Percentiles rank a stretch among this genome's conserved stretches.
phyloP scores from a whole-genome alignment of 1,284 basidiomycete species.

The Phaffia rhodozyma region DNA sequence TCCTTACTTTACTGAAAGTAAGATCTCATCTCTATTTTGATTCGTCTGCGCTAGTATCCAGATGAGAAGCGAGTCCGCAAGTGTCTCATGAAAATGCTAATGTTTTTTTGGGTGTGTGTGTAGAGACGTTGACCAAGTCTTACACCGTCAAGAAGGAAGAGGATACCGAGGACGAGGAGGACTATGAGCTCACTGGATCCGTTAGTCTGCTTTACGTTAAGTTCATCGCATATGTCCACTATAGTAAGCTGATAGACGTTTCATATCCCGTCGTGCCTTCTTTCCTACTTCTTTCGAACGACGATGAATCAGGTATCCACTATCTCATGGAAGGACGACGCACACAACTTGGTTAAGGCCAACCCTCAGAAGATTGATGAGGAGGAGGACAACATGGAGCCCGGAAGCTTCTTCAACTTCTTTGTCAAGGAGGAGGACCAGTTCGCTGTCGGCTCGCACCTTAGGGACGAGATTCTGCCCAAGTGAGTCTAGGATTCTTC shows the following conservation, averaged over 20 bases:
- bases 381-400: slow-evolving; percentile 13
- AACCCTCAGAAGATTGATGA: slow-evolving; percentile 9
- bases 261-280: too few species aligned
- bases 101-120: too few species aligned
- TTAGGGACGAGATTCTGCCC: slow-evolving; percentile 15
- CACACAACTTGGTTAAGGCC: slow-evolving; percentile 12
- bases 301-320: neutral
- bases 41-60: neutral
- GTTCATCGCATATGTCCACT: too few species aligned
- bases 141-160: slow-evolving; percentile 2
- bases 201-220: neutral
- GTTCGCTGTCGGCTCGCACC: slow-evolving; percentile 8
- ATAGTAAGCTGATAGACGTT: too few species aligned
- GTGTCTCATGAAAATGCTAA: neutral
- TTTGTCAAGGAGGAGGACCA: slow-evolving; percentile 13
- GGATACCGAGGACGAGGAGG: slow-evolving; percentile 8
- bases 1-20: slow-evolving; percentile 16
- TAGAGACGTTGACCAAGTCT: slow-evolving; percentile 10
- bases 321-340: slow-evolving; percentile 17
- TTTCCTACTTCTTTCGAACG: neutral
- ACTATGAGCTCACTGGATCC: slow-evolving; percentile 1
- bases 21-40: neutral
- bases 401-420: slow-evolving; percentile 16
- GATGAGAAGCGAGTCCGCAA: too few species aligned
- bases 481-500: neutral